Evolutionary conservation across 1,284 basidiomycete genomes (phyloP).

Genomic region (Trichosporon faecale): DNA sequence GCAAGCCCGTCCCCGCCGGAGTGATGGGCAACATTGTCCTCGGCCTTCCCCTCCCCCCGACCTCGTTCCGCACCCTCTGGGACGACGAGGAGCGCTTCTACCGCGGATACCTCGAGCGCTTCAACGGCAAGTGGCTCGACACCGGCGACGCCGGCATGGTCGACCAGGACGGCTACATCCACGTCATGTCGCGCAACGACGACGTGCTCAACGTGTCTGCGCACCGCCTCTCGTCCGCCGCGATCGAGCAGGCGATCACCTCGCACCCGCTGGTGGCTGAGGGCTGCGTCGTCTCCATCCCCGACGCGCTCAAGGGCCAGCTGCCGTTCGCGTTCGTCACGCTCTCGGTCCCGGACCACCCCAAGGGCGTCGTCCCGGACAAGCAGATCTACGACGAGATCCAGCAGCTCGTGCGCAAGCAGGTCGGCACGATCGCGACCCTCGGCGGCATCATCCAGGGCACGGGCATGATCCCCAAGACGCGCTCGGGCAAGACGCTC

Average conservation of each 20-base stretch:
- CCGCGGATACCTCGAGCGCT: conserved; percentile 80
- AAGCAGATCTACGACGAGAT: conserved; percentile 63
- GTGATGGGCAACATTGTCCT: conserved; percentile 29
- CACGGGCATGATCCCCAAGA: conserved; percentile 78
- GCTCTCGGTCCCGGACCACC: conserved; percentile 36
- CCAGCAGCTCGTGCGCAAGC: conserved; percentile 89
- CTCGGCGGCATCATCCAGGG: conserved; percentile 82
- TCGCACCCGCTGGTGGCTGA: conserved; percentile 88
- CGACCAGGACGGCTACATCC: conserved; percentile 90
- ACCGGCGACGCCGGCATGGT: conserved; percentile 91
- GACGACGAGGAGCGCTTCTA: conserved; percentile 82
- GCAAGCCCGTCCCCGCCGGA: conserved; percentile 19
- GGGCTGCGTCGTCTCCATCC: conserved; percentile 72
- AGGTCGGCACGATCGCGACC: conserved; percentile 88
- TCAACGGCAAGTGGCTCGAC: conserved; percentile 57
- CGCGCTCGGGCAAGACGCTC: conserved; percentile 88
- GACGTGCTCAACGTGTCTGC: conserved; percentile 69
- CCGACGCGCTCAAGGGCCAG: conserved; percentile 69
- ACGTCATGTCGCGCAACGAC: conserved; percentile 93
- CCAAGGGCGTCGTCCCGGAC: conserved; percentile 59
- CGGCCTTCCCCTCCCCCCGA: conserved; percentile 90
- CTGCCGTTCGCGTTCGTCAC: conserved; percentile 63
- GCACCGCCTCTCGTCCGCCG: conserved; percentile 88
- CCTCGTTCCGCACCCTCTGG: conserved; percentile 60
- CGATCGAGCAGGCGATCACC: conserved; percentile 91